phyloP scores from a whole-genome alignment of 257 asterid genomes.

The Paraleonurus japonicus region DNA sequence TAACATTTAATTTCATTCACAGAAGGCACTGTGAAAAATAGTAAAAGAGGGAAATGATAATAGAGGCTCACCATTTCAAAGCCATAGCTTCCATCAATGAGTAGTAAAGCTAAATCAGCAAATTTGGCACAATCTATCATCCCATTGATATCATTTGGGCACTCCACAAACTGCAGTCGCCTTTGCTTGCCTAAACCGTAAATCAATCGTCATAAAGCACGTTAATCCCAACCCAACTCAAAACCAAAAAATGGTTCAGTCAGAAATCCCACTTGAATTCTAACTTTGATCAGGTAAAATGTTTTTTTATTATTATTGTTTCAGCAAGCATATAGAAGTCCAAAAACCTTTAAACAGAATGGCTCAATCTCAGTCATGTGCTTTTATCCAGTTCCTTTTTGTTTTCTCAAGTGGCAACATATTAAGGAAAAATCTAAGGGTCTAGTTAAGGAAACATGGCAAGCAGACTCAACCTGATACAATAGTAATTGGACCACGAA shows the following conservation, averaged over 20 bases:
- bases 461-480: slow-evolving; percentile 67
- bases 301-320: neutral
- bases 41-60: neutral
- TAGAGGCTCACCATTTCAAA: slow-evolving; percentile 85
- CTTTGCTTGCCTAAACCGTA: slow-evolving; percentile 75
- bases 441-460: slow-evolving; percentile 1
- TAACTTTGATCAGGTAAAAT: neutral
- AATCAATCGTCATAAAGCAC: slow-evolving; percentile 16
- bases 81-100: slow-evolving; percentile 97
- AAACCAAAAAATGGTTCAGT: neutral
- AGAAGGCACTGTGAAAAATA: neutral
- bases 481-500: slow-evolving; percentile 87
- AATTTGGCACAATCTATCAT: slow-evolving; percentile 97
- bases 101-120: slow-evolving; percentile 93
- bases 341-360: neutral
- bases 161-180: slow-evolving; percentile 93
- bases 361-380: neutral
- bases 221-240: neutral
- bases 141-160: slow-evolving; percentile 97
- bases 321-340: neutral
- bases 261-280: slow-evolving; percentile 1
- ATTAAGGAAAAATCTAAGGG: neutral
- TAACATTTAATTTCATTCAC: neutral
- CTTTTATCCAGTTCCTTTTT: neutral
- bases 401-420: neutral